phyloP scores from a whole-genome alignment of 1,284 basidiomycete genomes.

The Chondrostereum purpureum region DNA sequence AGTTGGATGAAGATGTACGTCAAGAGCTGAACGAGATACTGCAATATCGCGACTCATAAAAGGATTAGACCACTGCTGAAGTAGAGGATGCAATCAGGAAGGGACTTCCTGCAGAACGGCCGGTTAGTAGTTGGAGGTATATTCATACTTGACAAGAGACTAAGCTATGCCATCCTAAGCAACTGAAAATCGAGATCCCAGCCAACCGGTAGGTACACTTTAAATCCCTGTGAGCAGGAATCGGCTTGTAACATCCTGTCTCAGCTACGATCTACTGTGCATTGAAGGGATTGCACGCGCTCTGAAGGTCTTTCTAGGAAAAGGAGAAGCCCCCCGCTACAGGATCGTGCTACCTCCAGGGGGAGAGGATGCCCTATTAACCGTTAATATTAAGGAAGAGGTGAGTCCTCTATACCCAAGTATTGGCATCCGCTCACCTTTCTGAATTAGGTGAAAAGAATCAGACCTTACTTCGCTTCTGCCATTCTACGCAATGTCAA shows the following conservation, averaged over 20 bases:
- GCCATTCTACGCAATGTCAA: conserved; percentile 87
- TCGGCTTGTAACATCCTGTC: conserved; percentile 13
- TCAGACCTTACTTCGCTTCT: conserved; percentile 89
- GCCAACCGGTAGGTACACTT: conserved; percentile 69
- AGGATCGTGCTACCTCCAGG: conserved; percentile 62
- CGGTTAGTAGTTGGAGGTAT: conserved; percentile 52
- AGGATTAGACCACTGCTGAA: conserved; percentile 76
- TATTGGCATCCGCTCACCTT: conserved; percentile 1
- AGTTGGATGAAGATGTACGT: conserved; percentile 94
- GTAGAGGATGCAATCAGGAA: conserved; percentile 77
- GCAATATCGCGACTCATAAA: conserved; percentile 2
- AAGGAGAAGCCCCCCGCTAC: conserved; percentile 67
- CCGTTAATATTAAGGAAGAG: conserved; percentile 62
- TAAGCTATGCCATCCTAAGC: conserved; percentile 43
- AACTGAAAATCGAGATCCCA: conserved; percentile 98
- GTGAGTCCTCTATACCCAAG: conserved; percentile 37
- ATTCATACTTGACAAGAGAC: too few species aligned
- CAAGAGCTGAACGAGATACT: neutral
- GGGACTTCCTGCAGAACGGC: conserved; percentile 75
- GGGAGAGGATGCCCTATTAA: conserved; percentile 61
- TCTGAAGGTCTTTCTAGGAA: conserved; percentile 80
- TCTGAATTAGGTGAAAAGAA: conserved; percentile 60
- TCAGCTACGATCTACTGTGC: conserved; percentile 95
- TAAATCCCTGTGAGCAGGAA: conserved; percentile 9
- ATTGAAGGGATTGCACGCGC: conserved; percentile 93